Conservation (phyloP, 768 basidiomycete species). For the Mycena vulgaris region DNA sequence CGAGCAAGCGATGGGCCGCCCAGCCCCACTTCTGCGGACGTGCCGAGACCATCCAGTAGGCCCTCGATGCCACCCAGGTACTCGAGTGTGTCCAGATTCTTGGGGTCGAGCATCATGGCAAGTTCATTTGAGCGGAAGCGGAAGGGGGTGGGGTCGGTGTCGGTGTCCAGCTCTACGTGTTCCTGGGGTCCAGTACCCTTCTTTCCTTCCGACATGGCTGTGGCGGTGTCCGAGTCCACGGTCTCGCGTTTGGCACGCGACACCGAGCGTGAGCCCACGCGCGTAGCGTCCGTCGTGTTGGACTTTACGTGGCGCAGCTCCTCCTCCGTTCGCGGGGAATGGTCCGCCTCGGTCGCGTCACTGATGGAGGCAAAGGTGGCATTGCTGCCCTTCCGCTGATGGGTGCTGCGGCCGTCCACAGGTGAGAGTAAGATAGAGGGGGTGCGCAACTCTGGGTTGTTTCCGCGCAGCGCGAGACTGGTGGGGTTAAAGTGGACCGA, state of each 20-base stretch:
- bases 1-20: constrained; percentile 26
- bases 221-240: constrained; percentile 29
- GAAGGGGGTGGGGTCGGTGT: constrained; percentile 79
- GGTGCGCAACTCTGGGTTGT: constrained; percentile 75
- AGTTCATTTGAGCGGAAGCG: constrained; percentile 79
- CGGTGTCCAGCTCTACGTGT: constrained; percentile 55
- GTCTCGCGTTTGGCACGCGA: constrained; percentile 43
- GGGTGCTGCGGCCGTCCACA: constrained; percentile 47
- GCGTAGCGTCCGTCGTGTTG: constrained; percentile 53
- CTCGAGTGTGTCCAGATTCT: constrained; percentile 76
- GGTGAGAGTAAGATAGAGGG: constrained; percentile 67
- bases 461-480: constrained; percentile 74
- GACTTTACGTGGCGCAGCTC: constrained; percentile 57
- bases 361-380: constrained; percentile 64
- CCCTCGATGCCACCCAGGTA: constrained; percentile 79
- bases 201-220: constrained; percentile 37
- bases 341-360: constrained; percentile 68
- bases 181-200: constrained; percentile 41
- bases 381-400: constrained; percentile 71
- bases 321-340: constrained; percentile 44
- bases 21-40: constrained; percentile 68
- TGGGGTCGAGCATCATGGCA: constrained; percentile 92
- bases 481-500: constrained; percentile 69
- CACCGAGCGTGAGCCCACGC: constrained; percentile 47
- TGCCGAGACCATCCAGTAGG: constrained; percentile 82